A percentile compares a stretch with the other conserved stretches of the same genome.
Evolutionary conservation across 768 basidiomycete species (phyloP).

Genomic region (Suillus lakei): DNA sequence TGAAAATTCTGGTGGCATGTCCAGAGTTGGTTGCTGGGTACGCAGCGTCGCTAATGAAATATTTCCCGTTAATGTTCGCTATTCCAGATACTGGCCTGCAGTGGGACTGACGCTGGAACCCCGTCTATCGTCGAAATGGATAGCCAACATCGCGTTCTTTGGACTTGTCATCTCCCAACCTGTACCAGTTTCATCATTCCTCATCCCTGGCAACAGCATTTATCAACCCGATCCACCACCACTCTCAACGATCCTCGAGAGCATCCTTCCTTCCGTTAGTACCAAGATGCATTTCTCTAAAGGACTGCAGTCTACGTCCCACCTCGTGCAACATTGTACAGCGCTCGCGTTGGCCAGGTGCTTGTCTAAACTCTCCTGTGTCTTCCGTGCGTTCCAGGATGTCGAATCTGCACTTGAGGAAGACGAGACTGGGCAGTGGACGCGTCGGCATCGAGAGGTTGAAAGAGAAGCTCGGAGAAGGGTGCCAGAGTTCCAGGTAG

Average conservation of each 20-base stretch:
- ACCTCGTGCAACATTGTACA: conserved; percentile 85
- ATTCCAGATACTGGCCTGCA: conserved; percentile 70
- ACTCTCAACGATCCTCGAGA: conserved; percentile 70
- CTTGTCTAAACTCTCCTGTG: conserved; percentile 68
- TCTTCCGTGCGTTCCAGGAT: conserved; percentile 51
- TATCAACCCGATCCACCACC: conserved; percentile 81
- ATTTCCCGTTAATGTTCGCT: conserved; percentile 17
- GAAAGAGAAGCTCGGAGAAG: conserved; percentile 75
- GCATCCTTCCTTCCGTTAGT: conserved; percentile 74
- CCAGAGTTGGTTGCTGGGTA: conserved; percentile 87
- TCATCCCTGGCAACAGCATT: conserved; percentile 48
- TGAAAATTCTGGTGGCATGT: conserved; percentile 80
- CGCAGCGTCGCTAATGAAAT: conserved; percentile 22
- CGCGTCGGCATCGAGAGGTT: conserved; percentile 64
- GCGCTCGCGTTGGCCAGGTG: conserved; percentile 79
- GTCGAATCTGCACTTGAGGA: conserved; percentile 63
- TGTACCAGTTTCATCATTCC: conserved; percentile 66
- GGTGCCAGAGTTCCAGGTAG: conserved; percentile 85
- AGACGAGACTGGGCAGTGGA: conserved; percentile 75
- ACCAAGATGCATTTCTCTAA: conserved; percentile 79
- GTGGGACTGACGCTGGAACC: conserved; percentile 80
- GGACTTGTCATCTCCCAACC: conserved; percentile 80
- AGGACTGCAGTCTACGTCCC: conserved; percentile 72
- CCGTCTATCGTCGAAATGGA: conserved; percentile 88
- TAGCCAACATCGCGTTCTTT: conserved; percentile 85